These are phyloP conservation scores for Neoconidiobolus thromboides DNA, from an alignment of 371 early-diverging fungal species.

Conservation along the genomic window DNA sequence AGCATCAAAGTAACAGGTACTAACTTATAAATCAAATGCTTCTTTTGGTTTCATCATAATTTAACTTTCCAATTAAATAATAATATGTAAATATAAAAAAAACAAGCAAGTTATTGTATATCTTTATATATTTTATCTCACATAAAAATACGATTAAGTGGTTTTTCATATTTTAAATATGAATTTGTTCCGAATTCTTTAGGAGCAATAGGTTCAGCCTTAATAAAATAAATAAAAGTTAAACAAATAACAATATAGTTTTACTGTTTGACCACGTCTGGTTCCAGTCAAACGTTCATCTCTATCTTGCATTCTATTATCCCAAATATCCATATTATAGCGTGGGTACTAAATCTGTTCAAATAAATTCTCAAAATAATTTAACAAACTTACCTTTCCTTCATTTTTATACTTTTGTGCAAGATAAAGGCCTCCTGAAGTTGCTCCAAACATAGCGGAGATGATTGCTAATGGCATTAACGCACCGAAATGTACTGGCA, in stretches of 20 bases:
- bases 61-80: too few species aligned
- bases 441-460: slow-evolving; percentile 17
- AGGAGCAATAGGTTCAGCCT: slow-evolving; percentile 4
- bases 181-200: neutral
- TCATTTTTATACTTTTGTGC: slow-evolving; percentile 16
- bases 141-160: neutral
- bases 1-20: too few species aligned
- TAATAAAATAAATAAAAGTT: neutral
- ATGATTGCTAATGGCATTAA: slow-evolving; percentile 22
- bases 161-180: neutral
- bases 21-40: too few species aligned
- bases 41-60: too few species aligned
- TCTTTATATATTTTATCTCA: too few species aligned
- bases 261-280: slow-evolving; percentile 18
- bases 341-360: slow-evolving; percentile 14
- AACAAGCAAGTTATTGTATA: too few species aligned
- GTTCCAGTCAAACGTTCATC: slow-evolving; percentile 20
- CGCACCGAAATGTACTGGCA: slow-evolving; percentile 25
- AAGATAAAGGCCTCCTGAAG: slow-evolving; percentile 16
- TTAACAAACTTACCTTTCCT: slow-evolving; percentile 15
- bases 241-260: neutral
- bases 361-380: neutral
- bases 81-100: too few species aligned
- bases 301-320: slow-evolving; percentile 20
- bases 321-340: slow-evolving; percentile 19